Evolutionary conservation across 495 filamentous ascomycete species (phyloP), one percentile per base, ranked within the genome.

Genomic region (Margaritispora aquatica): DNA sequence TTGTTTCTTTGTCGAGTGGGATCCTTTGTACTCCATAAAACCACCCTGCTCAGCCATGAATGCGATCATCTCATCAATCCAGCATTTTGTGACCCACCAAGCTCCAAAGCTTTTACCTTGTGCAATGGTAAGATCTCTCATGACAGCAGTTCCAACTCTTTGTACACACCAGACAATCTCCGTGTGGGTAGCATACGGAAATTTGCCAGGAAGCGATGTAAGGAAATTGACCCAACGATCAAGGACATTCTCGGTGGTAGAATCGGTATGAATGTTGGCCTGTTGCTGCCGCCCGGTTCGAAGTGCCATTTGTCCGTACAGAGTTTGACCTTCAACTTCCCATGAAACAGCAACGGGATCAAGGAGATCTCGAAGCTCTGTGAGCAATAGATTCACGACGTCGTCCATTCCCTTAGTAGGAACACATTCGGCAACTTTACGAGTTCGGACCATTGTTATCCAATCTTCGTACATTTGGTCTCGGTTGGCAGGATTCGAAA

Each of bases 81-180:
- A 98, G 54, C 92, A 90, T 69, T 97, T 96, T n/a, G 90, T 92
- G 55, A 96, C 88, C 91, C 94, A 97, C 94, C 94, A 98, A 1
- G 89, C 86, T 15, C 90, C 90, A 67, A 96, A 98, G 65, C 89
- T 96, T 59, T 85, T 82, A 10, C 88, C 90, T 59, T 88, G 85
- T 23, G 81, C 81, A 22, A 97, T 84, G 8, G 93, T 97, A 57
- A 93, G 78, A 64, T 92, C 89, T 41, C 89, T 78, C 69, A 93
- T 75, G 7, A 86, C 83, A 11, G 86, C 82, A 1, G 84, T 86
- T 19, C 87, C 81, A 19, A 91, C 72, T 24, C 81, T 78, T 57
- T 86, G 82, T 22, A 90, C 81, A 60, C 83, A 87, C 69, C 83
- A 81, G 20, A 92, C 77, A 44, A 93, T 78, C 49, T 83, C 88